Percentiles rank a stretch among this genome's conserved stretches.
Evolutionary conservation across 768 basidiomycete genomes (phyloP).

Genomic region (Amanita rimosa): DNA sequence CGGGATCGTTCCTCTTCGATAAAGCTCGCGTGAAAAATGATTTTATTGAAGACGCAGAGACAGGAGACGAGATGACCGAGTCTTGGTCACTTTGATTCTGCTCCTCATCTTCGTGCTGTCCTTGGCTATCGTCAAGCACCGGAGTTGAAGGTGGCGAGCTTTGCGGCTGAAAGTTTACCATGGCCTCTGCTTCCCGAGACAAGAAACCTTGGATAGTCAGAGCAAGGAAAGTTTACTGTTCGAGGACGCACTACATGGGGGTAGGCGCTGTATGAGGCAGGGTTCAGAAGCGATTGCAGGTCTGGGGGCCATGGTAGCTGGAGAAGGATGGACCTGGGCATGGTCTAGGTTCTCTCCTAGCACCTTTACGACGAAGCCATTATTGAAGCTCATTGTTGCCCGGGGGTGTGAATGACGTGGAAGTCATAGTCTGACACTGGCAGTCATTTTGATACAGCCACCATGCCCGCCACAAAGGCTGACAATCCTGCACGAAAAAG

Average conservation of each 20-base stretch:
- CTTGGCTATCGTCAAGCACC: conserved; percentile 11
- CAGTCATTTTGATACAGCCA: background rate
- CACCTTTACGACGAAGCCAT: conserved; percentile 27
- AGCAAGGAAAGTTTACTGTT: conserved; percentile 3
- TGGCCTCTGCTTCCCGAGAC: conserved; percentile 53
- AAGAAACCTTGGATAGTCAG: conserved; percentile 41
- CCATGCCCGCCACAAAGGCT: background rate
- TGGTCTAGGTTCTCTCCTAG: conserved; percentile 20
- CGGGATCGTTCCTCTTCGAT: conserved; percentile 9
- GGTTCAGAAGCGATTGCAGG: conserved; percentile 34
- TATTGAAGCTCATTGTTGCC: conserved; percentile 38
- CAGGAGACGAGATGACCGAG: conserved; percentile 11
- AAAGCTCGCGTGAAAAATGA: conserved; percentile 19
- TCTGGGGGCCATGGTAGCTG: conserved; percentile 16
- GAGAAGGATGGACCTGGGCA: background rate
- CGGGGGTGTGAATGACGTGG: background rate
- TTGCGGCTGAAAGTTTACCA: conserved; percentile 28
- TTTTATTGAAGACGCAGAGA: conserved; percentile 21
- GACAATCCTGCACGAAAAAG: conserved; percentile 12
- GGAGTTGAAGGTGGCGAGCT: conserved; percentile 9
- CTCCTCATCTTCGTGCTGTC: conserved; percentile 12
- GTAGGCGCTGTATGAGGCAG: conserved; percentile 61
- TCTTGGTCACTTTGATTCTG: background rate
- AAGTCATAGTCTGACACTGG: conserved; percentile 5
- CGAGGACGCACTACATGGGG: conserved; percentile 41